Evolutionary conservation across 768 basidiomycete species (phyloP).

Genomic region (Suillus weaverae): DNA sequence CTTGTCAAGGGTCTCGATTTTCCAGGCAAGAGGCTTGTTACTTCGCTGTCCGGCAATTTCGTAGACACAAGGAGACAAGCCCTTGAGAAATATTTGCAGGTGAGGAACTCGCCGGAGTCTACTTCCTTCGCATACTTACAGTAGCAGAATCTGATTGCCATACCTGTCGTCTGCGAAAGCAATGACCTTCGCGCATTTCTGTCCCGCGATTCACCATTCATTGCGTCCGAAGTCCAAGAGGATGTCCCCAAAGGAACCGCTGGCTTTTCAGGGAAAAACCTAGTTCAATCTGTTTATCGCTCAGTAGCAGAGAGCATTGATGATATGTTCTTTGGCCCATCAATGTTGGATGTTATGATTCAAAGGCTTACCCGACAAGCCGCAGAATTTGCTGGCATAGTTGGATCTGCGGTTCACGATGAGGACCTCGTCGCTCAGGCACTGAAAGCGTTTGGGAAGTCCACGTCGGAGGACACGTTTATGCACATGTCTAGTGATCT

Average conservation of each 20-base stretch:
- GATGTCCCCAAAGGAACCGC: slow-evolving; percentile 42
- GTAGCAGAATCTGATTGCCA: slow-evolving; percentile 66
- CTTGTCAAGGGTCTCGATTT: slow-evolving; percentile 77
- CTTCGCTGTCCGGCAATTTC: slow-evolving; percentile 84
- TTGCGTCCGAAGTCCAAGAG: slow-evolving; percentile 50
- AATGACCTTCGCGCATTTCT: slow-evolving; percentile 82
- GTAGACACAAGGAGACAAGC: slow-evolving; percentile 77
- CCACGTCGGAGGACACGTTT: slow-evolving; percentile 65
- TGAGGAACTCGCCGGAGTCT: slow-evolving; percentile 20
- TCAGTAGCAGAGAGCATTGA: slow-evolving; percentile 94
- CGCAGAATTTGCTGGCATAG: slow-evolving; percentile 83
- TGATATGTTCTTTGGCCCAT: slow-evolving; percentile 95
- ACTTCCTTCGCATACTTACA: background rate
- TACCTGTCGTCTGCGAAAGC: slow-evolving; percentile 78
- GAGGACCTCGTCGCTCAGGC: slow-evolving; percentile 85
- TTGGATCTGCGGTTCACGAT: slow-evolving; percentile 74
- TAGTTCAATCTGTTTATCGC: slow-evolving; percentile 86
- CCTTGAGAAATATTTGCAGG: slow-evolving; percentile 91
- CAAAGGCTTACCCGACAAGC: slow-evolving; percentile 88
- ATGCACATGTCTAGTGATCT: slow-evolving; percentile 75
- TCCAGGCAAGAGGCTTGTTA: slow-evolving; percentile 90
- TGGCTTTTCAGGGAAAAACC: slow-evolving; percentile 64
- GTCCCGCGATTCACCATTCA: slow-evolving; percentile 84
- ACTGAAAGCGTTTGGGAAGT: slow-evolving; percentile 67
- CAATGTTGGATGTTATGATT: slow-evolving; percentile 94